Base-by-base conservation (phyloP, 257 asterid genomes). In the Scutellaria baicalensis region DNA sequence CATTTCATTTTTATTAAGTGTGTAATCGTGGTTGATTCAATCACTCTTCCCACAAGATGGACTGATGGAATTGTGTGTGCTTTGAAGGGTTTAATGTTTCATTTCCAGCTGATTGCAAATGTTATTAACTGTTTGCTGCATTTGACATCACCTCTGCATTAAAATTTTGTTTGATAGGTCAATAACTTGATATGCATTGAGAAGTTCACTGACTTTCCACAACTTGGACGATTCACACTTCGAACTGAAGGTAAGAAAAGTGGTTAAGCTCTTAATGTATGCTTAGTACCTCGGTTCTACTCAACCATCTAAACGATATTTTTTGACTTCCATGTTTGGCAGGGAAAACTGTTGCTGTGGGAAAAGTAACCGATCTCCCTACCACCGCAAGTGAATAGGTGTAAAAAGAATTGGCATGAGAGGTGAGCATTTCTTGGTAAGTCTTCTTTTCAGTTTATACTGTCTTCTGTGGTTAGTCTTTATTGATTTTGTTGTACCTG, bases 181-280 rank as follows among this genome's bases (percentile, higher is more conserved):
- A 88, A 75, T 77, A 88, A 88, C 70, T 4, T 80, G 78, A 94
- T 94, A 75, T 91, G 96, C 72, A 60, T 94, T 2, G 98, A 94
- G 79, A 88, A 86, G 67, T 94, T 88, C 64, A 57, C 84, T 3
- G 95, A 91, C 75, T 86, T 88, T 76, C 69, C 96, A 16, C 98
- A 89, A 52, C 86, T 94, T 64, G 99, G 99, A 44, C 81, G 97
- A 75, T 94, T 94, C 79, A 91, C 97, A 63, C 97, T 94, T 66
- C 96, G 99, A 45, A 84, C 90, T 6, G 97, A 91, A 89, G 99
- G 66, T 59, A 33, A 12, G 45, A 16, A 6, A 38, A 36, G 33
- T 59, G 8, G 99, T 87, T 64, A 61, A 67, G 35, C n/a, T 31
- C 49, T 38, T 42, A 54, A 21, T 66, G 48, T 64, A 11, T 70